Evolutionary conservation across 257 asterid genomes (phyloP), one percentile per base, ranked within the genome.

Genomic region (Agastache rugosa): DNA sequence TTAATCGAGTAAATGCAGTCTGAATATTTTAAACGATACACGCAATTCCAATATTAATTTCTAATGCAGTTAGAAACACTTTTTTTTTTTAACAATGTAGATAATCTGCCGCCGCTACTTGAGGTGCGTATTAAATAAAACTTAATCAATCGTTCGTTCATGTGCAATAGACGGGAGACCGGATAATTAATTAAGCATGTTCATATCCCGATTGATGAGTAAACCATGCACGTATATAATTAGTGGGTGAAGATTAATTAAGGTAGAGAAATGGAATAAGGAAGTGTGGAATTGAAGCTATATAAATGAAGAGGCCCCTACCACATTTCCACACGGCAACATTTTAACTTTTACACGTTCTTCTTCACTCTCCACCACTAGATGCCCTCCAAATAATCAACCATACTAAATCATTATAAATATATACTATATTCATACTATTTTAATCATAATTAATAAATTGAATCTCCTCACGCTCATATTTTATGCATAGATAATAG

Each of bases 271-370:
- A 65, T 65, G 56, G 71, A 9, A 54, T 67, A 25, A 41, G 17
- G 55, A 64, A 27, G 47, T 53, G 1, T 6, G 37, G 6, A 17
- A 15, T 45, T 44, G 11, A 0, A 11, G 1, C 1, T 48, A 15
- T 50, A 60, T 41, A 74, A 51, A 69, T 58, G 50, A 23, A 45
- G 55, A 51, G 79, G n/a, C 12, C 81, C 80, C 76, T 51, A 53
- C 81, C 73, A 42, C 1, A 64, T 41, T 14, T 12, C 71, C 77
- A 77, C 80, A 62, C 67, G 80, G 71, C 67, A 15, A 16, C 50
- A 50, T 10, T 39, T 2, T 14, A 15, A 27, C 12, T 22, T 19
- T 47, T 23, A 51, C 80, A 77, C 80, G 67, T 56, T 75, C 42
- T 12, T n/a, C 4, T 54, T 25, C 61, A 8, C 61, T 51, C 29